A percentile compares a stretch with the other conserved stretches of the same genome.
Conservation (phyloP, 148 eudicot genomes). For the Cornus suecica region DNA sequence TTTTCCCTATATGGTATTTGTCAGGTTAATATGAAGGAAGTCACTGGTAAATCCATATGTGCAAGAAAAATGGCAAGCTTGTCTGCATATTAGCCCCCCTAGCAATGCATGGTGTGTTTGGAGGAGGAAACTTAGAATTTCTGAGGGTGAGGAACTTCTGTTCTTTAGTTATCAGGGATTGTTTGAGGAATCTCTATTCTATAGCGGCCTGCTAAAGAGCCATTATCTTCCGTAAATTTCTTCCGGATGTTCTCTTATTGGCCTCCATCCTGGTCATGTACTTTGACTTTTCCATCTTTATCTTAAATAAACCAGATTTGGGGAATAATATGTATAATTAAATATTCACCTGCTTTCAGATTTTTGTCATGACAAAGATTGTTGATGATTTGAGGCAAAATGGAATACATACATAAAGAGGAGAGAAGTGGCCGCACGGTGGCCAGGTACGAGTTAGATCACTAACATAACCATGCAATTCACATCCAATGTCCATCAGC, state of each 20-base stretch:
- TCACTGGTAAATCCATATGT: too few species aligned
- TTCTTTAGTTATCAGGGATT: neutral
- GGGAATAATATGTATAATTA: neutral
- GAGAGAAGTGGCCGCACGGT: conserved; percentile 70
- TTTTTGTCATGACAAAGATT: neutral
- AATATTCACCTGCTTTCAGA: neutral
- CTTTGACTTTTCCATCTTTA: neutral
- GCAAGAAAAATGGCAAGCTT: too few species aligned
- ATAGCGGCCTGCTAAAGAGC: too few species aligned
- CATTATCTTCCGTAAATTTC: neutral
- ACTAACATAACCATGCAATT: conserved; percentile 90
- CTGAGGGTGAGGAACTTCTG: neutral
- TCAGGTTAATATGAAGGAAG: too few species aligned
- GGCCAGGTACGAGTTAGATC: conserved; percentile 99
- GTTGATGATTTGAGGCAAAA: conserved; percentile 3
- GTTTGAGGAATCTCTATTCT: neutral
- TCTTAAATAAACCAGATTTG: neutral
- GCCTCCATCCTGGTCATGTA: neutral
- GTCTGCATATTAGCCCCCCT: too few species aligned
- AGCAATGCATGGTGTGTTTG: neutral
- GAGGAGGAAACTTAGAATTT: neutral
- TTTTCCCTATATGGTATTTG: too few species aligned
- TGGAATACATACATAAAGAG: conserved; percentile 51
- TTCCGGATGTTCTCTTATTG: neutral
- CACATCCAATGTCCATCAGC: conserved; percentile 94